Percentiles rank a stretch among this genome's conserved stretches.
phyloP scores from a whole-genome alignment of 139 green algal genomes.

The Coelastrella sp. region DNA sequence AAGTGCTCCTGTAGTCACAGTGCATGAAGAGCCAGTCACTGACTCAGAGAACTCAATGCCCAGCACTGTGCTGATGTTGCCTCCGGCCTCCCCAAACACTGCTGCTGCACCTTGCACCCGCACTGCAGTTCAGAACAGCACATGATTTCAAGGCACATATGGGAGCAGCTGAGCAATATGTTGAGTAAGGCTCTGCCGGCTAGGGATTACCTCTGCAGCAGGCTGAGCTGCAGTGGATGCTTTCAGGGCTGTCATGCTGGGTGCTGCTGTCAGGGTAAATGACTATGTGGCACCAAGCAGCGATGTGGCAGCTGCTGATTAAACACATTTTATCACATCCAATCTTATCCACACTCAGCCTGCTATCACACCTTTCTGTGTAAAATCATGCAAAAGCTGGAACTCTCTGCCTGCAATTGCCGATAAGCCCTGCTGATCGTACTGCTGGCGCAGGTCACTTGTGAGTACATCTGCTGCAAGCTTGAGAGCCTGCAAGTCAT shows the following conservation, averaged over 20 bases:
- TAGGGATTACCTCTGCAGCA: no score
- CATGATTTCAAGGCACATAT: neutral
- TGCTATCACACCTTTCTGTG: neutral
- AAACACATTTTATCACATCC: no score
- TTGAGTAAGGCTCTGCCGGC: no score
- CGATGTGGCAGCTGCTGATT: no score
- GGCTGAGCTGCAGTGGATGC: no score
- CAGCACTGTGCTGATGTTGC: slow-evolving; percentile 54
- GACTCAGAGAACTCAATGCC: slow-evolving; percentile 55
- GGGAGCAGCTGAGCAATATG: no score
- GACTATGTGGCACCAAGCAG: no score
- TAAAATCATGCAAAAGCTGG: slow-evolving; percentile 10
- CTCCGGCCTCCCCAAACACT: slow-evolving; percentile 23
- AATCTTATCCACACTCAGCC: neutral
- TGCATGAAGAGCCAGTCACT: slow-evolving; percentile 43
- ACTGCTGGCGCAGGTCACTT: slow-evolving; percentile 27
- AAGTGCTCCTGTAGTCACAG: slow-evolving; percentile 31
- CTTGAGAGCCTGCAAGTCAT: slow-evolving; percentile 9
- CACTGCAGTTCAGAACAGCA: neutral
- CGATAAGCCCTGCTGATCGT: slow-evolving; percentile 37
- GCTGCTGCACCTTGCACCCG: neutral
- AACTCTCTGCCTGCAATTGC: slow-evolving; percentile 40
- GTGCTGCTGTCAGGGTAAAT: no score
- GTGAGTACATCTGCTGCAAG: slow-evolving; percentile 45
- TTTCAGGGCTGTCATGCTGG: no score